Evolutionary conservation across 257 asterid species (phyloP).

Genomic region (Forsythia viridissima): DNA sequence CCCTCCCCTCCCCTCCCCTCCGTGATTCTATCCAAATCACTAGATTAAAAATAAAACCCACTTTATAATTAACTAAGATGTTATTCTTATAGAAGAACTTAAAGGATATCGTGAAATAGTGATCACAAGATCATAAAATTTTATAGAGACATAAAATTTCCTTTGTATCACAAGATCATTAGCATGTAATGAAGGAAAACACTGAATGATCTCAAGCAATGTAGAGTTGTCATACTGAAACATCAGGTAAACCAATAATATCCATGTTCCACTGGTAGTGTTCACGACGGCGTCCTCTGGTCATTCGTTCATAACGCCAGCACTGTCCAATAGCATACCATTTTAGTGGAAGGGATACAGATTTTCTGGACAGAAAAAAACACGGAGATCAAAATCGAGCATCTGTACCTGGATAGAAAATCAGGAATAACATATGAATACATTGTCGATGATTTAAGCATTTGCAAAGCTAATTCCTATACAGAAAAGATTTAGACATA

Average conservation of each 20-base stretch:
- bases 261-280: conserved; percentile 99
- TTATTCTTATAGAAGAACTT: too few relatives aligned
- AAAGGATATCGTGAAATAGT: too few relatives aligned
- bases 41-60: neutral
- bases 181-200: neutral
- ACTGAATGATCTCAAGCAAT: neutral
- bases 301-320: conserved; percentile 99
- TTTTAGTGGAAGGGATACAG: conserved; percentile 83
- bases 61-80: neutral
- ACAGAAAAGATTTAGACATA: conserved; percentile 8
- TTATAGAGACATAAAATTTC: too few relatives aligned
- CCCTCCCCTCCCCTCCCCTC: neutral
- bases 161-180: neutral
- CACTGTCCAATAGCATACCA: conserved; percentile 99
- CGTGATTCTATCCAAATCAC: neutral
- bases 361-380: conserved; percentile 89
- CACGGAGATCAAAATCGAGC: conserved; percentile 59
- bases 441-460: neutral
- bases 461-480: neutral
- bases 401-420: conserved; percentile 51
- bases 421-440: conserved; percentile 36
- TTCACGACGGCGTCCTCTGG: conserved; percentile 96
- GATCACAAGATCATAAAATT: too few relatives aligned
- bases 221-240: conserved; percentile 54
- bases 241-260: conserved; percentile 85